Percentiles rank a stretch among this genome's conserved stretches.
phyloP scores from a whole-genome alignment of 116 monocot genomes.

The Iris pallida region DNA sequence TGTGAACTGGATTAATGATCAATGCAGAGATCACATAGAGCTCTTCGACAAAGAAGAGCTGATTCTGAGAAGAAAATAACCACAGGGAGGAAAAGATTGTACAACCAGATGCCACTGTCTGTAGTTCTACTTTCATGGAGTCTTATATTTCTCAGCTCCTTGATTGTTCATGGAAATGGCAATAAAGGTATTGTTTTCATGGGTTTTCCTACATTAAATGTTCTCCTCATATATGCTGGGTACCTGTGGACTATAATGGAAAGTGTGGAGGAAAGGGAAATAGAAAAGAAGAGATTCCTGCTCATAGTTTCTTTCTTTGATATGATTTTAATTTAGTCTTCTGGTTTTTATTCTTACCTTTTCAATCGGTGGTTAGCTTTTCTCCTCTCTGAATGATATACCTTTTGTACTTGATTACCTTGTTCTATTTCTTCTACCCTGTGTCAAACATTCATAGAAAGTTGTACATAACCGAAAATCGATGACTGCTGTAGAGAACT shows the following conservation, averaged over 20 bases:
- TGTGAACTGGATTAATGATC: slow-evolving; percentile 31
- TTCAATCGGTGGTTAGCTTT: neutral
- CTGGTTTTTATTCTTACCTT: neutral
- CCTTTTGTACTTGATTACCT: too few relatives aligned
- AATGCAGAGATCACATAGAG: slow-evolving; percentile 77
- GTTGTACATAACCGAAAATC: too few relatives aligned
- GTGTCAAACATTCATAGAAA: too few relatives aligned
- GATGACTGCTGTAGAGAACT: too few relatives aligned
- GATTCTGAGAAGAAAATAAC: slow-evolving; percentile 16
- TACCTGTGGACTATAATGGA: neutral
- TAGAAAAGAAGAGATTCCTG: neutral
- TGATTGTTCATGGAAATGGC: slow-evolving; percentile 50
- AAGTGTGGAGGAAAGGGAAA: too few relatives aligned
- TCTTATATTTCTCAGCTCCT: slow-evolving; percentile 47
- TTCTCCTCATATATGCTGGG: neutral
- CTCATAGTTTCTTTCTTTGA: neutral
- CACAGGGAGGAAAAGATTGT: slow-evolving; percentile 26
- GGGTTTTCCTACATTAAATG: neutral
- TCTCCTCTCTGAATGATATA: too few relatives aligned
- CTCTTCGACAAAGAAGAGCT: slow-evolving; percentile 71
- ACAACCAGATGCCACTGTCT: slow-evolving; percentile 49
- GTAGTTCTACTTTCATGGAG: slow-evolving; percentile 52
- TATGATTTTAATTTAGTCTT: neutral
- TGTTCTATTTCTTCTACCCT: too few relatives aligned
- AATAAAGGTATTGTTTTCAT: neutral